Percentiles rank a stretch among this genome's conserved stretches.
phyloP scores from a whole-genome alignment of 2,329 filamentous ascomycete species.

The Fusarium albosuccineum region DNA sequence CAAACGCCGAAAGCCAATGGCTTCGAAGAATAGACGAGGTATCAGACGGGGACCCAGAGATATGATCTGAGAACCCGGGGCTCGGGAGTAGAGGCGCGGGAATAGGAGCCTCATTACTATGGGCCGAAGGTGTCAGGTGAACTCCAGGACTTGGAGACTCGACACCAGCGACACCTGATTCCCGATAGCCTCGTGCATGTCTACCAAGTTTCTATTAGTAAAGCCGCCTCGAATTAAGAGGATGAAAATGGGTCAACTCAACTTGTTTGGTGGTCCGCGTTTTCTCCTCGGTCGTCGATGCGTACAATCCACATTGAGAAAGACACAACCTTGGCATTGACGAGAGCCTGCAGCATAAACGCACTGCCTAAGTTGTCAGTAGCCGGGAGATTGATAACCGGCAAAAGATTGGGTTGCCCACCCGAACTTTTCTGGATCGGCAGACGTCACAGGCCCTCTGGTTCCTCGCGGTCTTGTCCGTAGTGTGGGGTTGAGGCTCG shows the following conservation, averaged over 20 bases:
- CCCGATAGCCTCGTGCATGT: conserved; percentile 12
- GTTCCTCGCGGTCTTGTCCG: conserved; percentile 25
- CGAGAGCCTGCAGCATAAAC: conserved; percentile 21
- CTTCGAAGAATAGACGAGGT: not conserved
- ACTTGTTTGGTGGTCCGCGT: conserved; percentile 43
- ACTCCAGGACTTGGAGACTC: not conserved
- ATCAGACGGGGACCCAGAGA: not conserved
- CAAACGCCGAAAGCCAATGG: conserved; percentile 37
- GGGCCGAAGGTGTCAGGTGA: conserved; percentile 2
- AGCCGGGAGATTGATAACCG: not conserved
- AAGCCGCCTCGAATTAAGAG: accelerated
- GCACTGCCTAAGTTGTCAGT: conserved; percentile 29
- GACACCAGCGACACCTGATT: not conserved
- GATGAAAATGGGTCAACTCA: not conserved
- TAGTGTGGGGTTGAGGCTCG: not conserved
- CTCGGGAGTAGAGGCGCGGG: conserved; percentile 21
- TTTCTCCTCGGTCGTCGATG: conserved; percentile 39
- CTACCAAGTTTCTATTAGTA: conserved; percentile 2
- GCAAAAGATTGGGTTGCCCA: conserved; percentile 1
- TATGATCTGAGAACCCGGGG: not conserved
- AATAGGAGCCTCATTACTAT: conserved; percentile 5
- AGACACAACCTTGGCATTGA: conserved; percentile 36
- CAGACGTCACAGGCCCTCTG: conserved; percentile 44
- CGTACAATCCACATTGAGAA: conserved; percentile 36
- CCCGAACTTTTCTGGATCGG: conserved; percentile 42